Evolutionary conservation across 2,329 filamentous ascomycete genomes (phyloP).

Genomic region (Furcasterigmium furcatum): DNA sequence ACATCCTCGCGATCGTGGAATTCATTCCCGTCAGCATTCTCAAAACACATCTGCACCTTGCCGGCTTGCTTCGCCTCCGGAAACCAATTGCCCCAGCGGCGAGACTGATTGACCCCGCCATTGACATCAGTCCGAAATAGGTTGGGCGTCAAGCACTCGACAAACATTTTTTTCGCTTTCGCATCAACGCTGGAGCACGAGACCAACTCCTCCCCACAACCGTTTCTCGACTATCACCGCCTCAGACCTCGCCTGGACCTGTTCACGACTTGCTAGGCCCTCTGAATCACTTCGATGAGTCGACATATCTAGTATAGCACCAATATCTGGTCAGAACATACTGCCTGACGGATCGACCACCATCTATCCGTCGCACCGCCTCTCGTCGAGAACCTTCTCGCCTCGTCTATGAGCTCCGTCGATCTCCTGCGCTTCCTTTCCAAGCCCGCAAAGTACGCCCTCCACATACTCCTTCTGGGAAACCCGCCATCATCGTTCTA

Average conservation of each 20-base stretch:
- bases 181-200: background rate
- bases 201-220: background rate
- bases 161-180: background rate
- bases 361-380: too few relatives aligned
- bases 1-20: background rate
- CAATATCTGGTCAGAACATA: too few relatives aligned
- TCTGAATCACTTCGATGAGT: too few relatives aligned
- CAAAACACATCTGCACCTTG: background rate
- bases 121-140: background rate
- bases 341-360: too few relatives aligned
- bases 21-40: background rate
- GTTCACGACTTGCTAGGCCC: too few relatives aligned
- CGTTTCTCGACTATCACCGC: too few relatives aligned
- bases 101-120: background rate
- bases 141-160: background rate
- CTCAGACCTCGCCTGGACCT: background rate
- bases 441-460: conserved; percentile 84
- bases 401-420: conserved; percentile 79
- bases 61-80: too few relatives aligned
- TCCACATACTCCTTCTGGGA: conserved; percentile 3
- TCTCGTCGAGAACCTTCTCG: background rate
- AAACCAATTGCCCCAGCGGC: background rate
- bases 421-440: conserved; percentile 91
- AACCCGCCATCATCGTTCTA: conserved; percentile 2
- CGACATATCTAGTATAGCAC: too few relatives aligned